Evolutionary conservation across 202 grass and related monocot genomes (phyloP), one percentile per base, ranked within the genome.

Genomic region (Musa balbisiana): DNA sequence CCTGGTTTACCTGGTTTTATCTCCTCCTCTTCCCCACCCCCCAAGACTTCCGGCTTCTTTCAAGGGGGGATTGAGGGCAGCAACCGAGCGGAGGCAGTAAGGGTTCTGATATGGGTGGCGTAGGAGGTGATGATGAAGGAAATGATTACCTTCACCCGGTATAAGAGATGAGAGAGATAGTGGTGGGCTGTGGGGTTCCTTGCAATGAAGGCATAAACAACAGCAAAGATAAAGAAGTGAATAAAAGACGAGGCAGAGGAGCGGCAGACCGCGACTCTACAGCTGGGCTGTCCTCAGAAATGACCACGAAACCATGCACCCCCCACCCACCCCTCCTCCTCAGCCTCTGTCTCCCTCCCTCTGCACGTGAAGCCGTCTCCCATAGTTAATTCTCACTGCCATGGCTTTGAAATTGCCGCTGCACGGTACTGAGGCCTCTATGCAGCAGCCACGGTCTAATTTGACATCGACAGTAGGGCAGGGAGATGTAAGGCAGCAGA

Each of bases 11-110:
- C 13, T 56, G 3, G 3, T 60, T 19, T 21, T 21, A n/a, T 60
- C n/a, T 21, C 16, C 56, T 60, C 17, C 3, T 60, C 5, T 17
- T 2, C n/a, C 16, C 56, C 56, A n/a, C 11, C 67, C 23, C 19
- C 67, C 67, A 21, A 20, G 43, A 70, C 43, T 51, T 51, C 67
- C 67, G 33, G 67, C 67, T 70, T 49, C 43, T 70, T 70, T 70
- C 67, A 70, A 52, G 67, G 29, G 13, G 13, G 64, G 25, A 8
- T 43, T 6, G 33, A 43, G 33, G 33, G 33, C 33, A 43, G 33
- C 33, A 43, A 4, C 6, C 3, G 29, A 33, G 29, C 33, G 26
- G 26, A 27, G 33, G 33, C 33, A 43, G 33, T 6, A 43, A 43
- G 33, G 33, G 33, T 5, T 6, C 33, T 58, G 15, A 58, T 60